Evolutionary conservation across 306 rosid species (phyloP), one percentile per base, ranked within the genome.

Genomic region (Geum urbanum): DNA sequence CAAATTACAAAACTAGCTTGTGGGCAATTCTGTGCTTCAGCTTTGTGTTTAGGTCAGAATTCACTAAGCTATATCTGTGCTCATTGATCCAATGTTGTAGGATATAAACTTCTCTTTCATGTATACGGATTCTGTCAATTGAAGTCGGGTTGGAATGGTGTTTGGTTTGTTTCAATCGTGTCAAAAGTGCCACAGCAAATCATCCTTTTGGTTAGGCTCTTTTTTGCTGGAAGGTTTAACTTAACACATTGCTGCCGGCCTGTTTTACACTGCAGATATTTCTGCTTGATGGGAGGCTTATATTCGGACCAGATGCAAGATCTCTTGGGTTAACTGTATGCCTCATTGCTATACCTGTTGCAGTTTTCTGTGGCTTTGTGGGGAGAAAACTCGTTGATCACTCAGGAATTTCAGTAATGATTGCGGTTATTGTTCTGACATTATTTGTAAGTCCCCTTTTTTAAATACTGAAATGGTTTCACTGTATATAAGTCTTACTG

Each of bases 221-320:
- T 32, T 6, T 44, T 19, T 48, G n/a, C 24, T 72, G 15, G 8
- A 16, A 12, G 44, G 44, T 27, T n/a, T 55, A 7, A 46, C 39
- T 4, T 27, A 71, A 65, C 16, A 45, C 44, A 39, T 47, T 51
- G 37, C 66, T 59, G 53, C 20, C 7, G 63, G 64, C 8, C 44
- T 66, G 47, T 78, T 64, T 27, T 49, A 46, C 39, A 67, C 37
- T 45, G 67, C 82, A 78, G 82, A 65, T 63, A 19, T 78, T 78
- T 63, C 73, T 78, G 20, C 67, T 75, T 63, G 82, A 55, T 66
- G 82, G 82, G 39, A 78, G 82, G 75, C 75, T 78, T 63, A 63
- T 78, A 73, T 78, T 78, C 10, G 82, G 82, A 69, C 82, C 82
- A 1, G 82, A 78, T 78, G 74, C 69, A 9, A 78, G 82, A 63